Evolutionary conservation across 129 eudicot species (phyloP).

Genomic region (Lonicera japonica): DNA sequence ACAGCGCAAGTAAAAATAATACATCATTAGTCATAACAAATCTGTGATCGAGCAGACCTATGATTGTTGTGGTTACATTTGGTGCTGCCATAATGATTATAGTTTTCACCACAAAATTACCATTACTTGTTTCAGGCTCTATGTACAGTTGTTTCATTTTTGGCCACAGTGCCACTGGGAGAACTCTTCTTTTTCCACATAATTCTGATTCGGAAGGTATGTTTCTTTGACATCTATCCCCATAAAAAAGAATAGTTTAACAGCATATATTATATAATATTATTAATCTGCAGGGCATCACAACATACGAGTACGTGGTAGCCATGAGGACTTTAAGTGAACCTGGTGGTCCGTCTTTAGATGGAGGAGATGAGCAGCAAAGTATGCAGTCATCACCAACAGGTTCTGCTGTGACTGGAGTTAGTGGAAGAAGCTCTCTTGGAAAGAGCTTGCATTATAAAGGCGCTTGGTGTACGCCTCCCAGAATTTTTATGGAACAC

Average conservation of each 20-base stretch:
- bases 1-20: not conserved
- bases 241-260: not conserved
- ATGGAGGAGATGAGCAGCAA: conserved; percentile 72
- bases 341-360: conserved; percentile 78
- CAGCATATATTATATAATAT: too few species aligned
- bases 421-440: conserved; percentile 78
- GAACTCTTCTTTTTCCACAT: conserved; percentile 95
- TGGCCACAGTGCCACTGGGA: conserved; percentile 81
- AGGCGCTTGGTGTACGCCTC: conserved; percentile 99
- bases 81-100: not conserved
- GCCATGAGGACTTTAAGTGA: conserved; percentile 93
- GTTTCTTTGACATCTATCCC: conserved; percentile 2
- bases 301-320: conserved; percentile 89
- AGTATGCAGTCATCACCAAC: conserved; percentile 83
- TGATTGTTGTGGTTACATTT: not conserved
- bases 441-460: conserved; percentile 70
- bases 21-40: too few species aligned
- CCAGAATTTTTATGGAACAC: conserved; percentile 87
- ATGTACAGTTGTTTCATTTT: conserved; percentile 68
- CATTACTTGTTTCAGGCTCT: conserved; percentile 53
- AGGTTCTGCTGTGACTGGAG: conserved; percentile 78
- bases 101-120: not conserved
- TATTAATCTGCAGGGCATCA: conserved; percentile 59
- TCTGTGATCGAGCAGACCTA: too few species aligned
- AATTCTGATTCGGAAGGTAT: conserved; percentile 81